Base-by-base conservation (phyloP, 768 basidiomycete species). In the Candolleomyces eurysporus region DNA sequence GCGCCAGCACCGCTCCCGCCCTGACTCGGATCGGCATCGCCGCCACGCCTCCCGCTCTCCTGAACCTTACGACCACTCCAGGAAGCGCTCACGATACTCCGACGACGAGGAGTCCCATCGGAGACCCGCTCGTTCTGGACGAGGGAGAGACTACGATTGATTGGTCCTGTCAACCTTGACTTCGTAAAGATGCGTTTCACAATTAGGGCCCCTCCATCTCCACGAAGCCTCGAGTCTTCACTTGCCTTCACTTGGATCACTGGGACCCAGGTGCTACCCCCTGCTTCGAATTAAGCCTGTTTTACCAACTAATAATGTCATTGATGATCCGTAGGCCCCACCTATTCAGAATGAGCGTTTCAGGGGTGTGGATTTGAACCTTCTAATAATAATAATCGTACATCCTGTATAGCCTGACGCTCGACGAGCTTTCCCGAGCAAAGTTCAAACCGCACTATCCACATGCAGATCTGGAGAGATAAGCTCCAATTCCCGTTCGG, bases 31-130 rank as follows among this genome's bases (percentile, higher is more conserved):
- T 52, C 56, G 61, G 19, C 61, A 55, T 54, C 61, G 65, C 17
- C 65, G 67, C 51, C 67, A 67, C 55, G 62, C 62, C 17, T 69
- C 75, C 22, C 53, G 31, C 53, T 36, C 17, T 39, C 39, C 21
- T 31, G 32, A 22, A 52, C 51, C 19, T 22, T 45, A 55, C 32
- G 65, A 70, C 40, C 63, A 67, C 14, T 42, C 62, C 61, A 57
- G n/a, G 19, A 62, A 53, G 36, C 59, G 40, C 56, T 60, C 61
- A 6, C 61, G 63, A 55, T 58, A 66, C 43, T 58, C 60, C 16
- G 65, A 64, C 49, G 70, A 68, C 9, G 68, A 67, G 19, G 36
- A 51, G 5, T 26, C 60, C n/a, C 60, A 48, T 48, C 62, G 49
- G 6, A 58, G 52, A 22, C 51, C 30, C 7, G 43, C 50, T 43